Base-by-base conservation (phyloP, 1,284 basidiomycete genomes). In the Lentinus polychrous region DNA sequence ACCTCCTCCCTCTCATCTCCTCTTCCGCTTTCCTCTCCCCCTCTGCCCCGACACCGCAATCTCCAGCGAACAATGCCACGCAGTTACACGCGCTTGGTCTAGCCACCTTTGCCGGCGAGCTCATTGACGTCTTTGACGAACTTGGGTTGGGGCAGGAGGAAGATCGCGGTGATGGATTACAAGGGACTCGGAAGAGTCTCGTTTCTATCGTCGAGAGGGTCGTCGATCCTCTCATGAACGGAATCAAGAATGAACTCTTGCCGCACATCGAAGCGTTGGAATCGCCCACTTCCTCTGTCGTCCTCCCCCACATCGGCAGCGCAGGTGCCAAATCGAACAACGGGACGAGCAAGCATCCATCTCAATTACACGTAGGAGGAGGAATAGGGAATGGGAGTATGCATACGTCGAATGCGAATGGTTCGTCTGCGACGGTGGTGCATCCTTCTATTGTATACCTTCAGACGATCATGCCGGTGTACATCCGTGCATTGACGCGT, bases 51-150 rank as follows among this genome's bases (percentile, higher is more conserved):
- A 77, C 73, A 6, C 59, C 69, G 17, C 78, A 76, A 52, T 58
- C 67, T 18, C 73, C 80, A 5, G 72, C 69, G 49, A 73, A 72
- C 15, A 86, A 83, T 55, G 63, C 82, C n/a, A 78, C 78, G 2
- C 86, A 91, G 59, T 61, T 77, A 8, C 83, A 90, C 63, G 84
- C 83, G 0, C 63, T 88, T 37, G 79, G 76, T 2, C 68, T 85
- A 38, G 79, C 81, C 0, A 72, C 72, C 8, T 81, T 91, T 55
- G 78, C 82, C 18, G 83, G 79, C 43, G 87, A 90, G 59, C 64
- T 90, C 36, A 68, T 89, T 22, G 79, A 80, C 55, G 73, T 70
- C 14, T 83, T 90, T 44, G 82, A 88, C 60, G 72, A 78, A 14
- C 64, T 86, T 22, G 69, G 73, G 34, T 67, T 87, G 2, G 83